Evolutionary conservation across 1,284 basidiomycete species (phyloP).

Genomic region (Clitocybe nebularis): DNA sequence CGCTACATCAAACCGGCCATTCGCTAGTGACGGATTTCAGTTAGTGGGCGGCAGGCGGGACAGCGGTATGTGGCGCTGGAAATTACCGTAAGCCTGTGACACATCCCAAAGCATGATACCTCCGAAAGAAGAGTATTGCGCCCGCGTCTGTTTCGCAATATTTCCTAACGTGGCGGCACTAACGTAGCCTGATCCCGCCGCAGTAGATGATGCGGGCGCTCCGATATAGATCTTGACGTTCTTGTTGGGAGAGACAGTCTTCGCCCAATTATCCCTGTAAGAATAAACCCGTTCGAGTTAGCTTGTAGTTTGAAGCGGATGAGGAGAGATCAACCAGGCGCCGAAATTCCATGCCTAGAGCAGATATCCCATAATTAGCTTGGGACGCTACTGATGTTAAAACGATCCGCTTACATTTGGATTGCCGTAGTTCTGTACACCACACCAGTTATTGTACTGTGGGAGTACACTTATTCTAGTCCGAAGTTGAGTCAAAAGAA

Average conservation of each 20-base stretch:
- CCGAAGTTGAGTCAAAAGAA: background rate
- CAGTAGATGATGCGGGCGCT: slow-evolving; percentile 47
- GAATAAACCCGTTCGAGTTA: slow-evolving; percentile 13
- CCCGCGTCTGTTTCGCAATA: slow-evolving; percentile 40
- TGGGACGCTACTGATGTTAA: too few species aligned
- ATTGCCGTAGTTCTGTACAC: slow-evolving; percentile 36
- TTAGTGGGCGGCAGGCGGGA: background rate
- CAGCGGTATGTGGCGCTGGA: slow-evolving; percentile 12
- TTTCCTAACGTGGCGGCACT: slow-evolving; percentile 38
- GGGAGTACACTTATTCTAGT: slow-evolving; percentile 2
- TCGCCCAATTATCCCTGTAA: slow-evolving; percentile 64
- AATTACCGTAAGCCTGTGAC: slow-evolving; percentile 58
- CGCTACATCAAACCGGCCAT: slow-evolving; percentile 46
- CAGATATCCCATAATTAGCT: too few species aligned
- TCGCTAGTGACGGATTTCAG: slow-evolving; percentile 30
- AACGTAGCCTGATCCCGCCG: slow-evolving; percentile 52
- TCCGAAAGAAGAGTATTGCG: slow-evolving; percentile 59
- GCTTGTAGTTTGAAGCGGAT: background rate
- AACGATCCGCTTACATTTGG: slow-evolving; percentile 28
- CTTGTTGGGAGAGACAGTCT: slow-evolving; percentile 50
- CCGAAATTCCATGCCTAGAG: slow-evolving; percentile 46
- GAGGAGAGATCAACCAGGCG: slow-evolving; percentile 39
- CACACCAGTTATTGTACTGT: slow-evolving; percentile 52
- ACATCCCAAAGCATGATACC: slow-evolving; percentile 69
- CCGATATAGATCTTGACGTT: slow-evolving; percentile 64